Evolutionary conservation across 208 protist genomes (phyloP).

Genomic region (Wallacemonas collosoma): DNA sequence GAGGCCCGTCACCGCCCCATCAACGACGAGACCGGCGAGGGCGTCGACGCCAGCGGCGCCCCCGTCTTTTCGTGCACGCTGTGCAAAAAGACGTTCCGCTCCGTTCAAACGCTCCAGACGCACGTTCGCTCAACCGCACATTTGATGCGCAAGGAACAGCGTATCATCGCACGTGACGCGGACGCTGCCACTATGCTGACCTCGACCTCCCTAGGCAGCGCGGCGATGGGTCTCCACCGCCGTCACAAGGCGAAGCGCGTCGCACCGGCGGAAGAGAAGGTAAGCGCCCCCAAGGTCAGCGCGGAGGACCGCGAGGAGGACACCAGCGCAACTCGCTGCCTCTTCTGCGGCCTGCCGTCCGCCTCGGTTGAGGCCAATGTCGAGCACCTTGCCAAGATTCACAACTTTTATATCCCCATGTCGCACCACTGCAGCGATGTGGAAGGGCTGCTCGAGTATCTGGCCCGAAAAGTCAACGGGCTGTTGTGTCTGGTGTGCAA

Average conservation of each 20-base stretch:
- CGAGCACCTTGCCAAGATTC: conserved; percentile 55
- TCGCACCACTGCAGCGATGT: conserved; percentile 61
- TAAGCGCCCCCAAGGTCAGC: conserved; percentile 45
- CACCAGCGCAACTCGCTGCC: conserved; percentile 70
- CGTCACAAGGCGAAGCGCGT: conserved; percentile 79
- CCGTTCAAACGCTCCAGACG: conserved; percentile 88
- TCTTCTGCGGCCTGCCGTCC: conserved; percentile 79
- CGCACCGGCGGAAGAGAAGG: conserved; percentile 16
- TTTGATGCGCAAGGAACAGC: conserved; percentile 91
- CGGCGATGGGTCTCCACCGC: conserved; percentile 87
- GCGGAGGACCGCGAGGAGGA: conserved; percentile 82
- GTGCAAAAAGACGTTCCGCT: conserved; percentile 91
- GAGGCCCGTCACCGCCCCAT: conserved; percentile 45
- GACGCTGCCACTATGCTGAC: conserved; percentile 82
- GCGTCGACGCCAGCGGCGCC: conserved; percentile 37
- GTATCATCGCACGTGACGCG: conserved; percentile 83
- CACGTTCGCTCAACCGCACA: conserved; percentile 91
- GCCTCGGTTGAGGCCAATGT: conserved; percentile 54
- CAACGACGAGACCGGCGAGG: conserved; percentile 27
- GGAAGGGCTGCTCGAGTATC: conserved; percentile 64
- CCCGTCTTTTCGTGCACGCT: conserved; percentile 87
- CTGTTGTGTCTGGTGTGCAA: conserved; percentile 89
- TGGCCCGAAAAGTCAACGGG: conserved; percentile 89
- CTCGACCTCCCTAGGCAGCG: conserved; percentile 83
- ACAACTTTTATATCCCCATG: conserved; percentile 84